Conservation (phyloP, 306 rosid genomes). For the Glycine soja region DNA sequence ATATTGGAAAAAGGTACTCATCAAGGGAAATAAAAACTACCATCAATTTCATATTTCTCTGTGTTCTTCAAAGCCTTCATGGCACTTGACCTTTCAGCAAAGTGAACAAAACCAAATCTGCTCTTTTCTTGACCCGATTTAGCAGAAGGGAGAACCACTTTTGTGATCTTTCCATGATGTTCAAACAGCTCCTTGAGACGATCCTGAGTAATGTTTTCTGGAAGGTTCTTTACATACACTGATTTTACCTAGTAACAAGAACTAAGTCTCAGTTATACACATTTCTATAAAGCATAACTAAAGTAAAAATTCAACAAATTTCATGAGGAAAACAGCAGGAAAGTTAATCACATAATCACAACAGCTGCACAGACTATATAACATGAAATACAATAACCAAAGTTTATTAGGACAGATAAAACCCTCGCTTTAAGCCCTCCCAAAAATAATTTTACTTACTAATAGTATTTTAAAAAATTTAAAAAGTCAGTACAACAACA, state of each 20-base stretch:
- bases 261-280: conserved; percentile 34
- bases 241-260: conserved; percentile 67
- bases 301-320: conserved; percentile 21
- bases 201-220: conserved; percentile 67
- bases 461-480: background rate
- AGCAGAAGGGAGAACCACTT: conserved; percentile 78
- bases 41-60: conserved; percentile 75
- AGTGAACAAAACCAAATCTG: conserved; percentile 82
- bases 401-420: background rate
- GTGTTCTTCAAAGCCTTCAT: conserved; percentile 70
- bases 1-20: conserved; percentile 13
- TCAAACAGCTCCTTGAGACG: conserved; percentile 59
- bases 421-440: background rate
- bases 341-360: background rate
- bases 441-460: background rate
- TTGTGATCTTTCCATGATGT: conserved; percentile 76
- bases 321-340: conserved; percentile 26
- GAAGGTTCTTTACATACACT: conserved; percentile 74
- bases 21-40: conserved; percentile 47
- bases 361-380: conserved; percentile 14
- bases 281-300: conserved; percentile 12
- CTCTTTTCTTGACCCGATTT: conserved; percentile 72
- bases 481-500: background rate
- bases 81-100: conserved; percentile 71
- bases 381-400: conserved; percentile 30